A percentile compares a stretch with the other conserved stretches of the same genome.
Conservation (phyloP, 371 early-diverging fungal species). For the Mucor irregularis region DNA sequence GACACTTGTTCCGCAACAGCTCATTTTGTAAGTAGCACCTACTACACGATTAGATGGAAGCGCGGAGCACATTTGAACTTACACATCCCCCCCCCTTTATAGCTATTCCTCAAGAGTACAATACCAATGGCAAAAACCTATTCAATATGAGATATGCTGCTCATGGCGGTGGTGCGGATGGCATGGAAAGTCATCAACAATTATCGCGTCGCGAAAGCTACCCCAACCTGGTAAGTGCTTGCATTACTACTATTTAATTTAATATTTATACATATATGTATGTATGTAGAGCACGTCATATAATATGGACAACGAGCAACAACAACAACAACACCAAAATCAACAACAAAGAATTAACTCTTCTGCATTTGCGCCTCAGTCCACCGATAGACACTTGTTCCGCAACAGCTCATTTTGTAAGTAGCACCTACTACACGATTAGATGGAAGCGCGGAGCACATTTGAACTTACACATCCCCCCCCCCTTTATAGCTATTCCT, state of each 20-base stretch:
- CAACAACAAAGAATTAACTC: too few species aligned
- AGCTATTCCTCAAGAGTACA: constrained; percentile 7
- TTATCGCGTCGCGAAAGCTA: constrained; percentile 39
- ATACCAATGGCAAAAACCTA: too few species aligned
- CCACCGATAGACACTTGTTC: constrained; percentile 1
- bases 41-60: too few species aligned
- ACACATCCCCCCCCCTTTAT: too few species aligned
- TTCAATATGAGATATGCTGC: constrained; percentile 5
- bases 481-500: neutral
- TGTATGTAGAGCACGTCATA: constrained; percentile 15
- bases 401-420: constrained; percentile 16
- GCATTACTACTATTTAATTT: neutral
- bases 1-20: constrained; percentile 26
- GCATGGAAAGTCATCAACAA: too few species aligned
- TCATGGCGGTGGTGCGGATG: too few species aligned
- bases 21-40: constrained; percentile 10
- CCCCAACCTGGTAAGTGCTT: constrained; percentile 33
- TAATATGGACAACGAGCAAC: constrained; percentile 5
- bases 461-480: too few species aligned
- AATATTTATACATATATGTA: neutral
- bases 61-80: too few species aligned
- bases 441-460: too few species aligned
- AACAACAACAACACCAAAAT: too few species aligned
- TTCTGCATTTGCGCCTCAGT: constrained; percentile 39
- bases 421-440: neutral